Evolutionary conservation across 805 yeast genomes (phyloP).

Genomic region (Maudiozyma saulgeensis): DNA sequence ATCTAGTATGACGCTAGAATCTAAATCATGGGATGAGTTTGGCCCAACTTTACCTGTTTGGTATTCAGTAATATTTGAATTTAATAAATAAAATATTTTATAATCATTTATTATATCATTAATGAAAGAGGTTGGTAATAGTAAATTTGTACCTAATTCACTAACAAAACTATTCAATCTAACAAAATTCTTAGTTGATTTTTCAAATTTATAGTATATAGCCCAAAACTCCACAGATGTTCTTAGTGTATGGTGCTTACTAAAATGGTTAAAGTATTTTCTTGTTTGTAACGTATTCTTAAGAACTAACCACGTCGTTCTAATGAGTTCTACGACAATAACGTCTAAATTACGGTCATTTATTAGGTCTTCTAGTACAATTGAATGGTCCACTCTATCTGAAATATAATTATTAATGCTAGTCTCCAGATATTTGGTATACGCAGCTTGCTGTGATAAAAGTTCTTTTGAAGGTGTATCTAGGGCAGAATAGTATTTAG

Average conservation of each 20-base stretch:
- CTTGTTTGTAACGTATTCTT: constrained; percentile 28
- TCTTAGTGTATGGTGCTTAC: constrained; percentile 25
- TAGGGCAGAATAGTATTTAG: constrained; percentile 13
- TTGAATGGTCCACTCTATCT: constrained; percentile 12
- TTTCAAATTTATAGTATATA: constrained; percentile 46
- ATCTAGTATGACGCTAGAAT: constrained; percentile 7
- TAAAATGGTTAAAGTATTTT: constrained; percentile 22
- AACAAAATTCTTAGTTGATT: constrained; percentile 33
- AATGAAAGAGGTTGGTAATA: constrained; percentile 39
- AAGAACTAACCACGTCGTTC: constrained; percentile 21
- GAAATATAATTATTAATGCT: constrained; percentile 16
- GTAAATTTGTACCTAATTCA: constrained; percentile 36
- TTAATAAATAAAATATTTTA: constrained; percentile 28
- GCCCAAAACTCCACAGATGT: constrained; percentile 47
- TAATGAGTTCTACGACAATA: constrained; percentile 30
- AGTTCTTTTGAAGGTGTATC: constrained; percentile 12
- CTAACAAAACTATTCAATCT: constrained; percentile 39
- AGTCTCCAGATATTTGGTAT: constrained; percentile 18
- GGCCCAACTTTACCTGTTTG: constrained; percentile 13
- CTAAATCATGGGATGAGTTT: background rate
- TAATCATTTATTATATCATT: constrained; percentile 35
- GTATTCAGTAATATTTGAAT: constrained; percentile 20
- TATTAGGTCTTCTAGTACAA: constrained; percentile 26
- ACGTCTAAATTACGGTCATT: constrained; percentile 36
- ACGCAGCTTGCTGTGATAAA: constrained; percentile 16